Evolutionary conservation across 345 rosid genomes (phyloP).

Genomic region (Triadica sebifera): DNA sequence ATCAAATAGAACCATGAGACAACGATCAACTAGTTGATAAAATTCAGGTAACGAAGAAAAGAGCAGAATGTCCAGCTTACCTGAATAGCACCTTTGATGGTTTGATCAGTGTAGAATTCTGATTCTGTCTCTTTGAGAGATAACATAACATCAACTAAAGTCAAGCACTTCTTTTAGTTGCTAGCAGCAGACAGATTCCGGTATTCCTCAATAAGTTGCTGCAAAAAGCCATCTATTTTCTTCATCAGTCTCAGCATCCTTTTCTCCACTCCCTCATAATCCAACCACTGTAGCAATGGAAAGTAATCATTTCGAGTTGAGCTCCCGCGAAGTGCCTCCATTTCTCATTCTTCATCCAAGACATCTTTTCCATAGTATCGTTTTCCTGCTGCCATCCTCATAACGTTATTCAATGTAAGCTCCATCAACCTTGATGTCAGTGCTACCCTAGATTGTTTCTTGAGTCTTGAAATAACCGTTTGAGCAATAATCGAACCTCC

Average conservation of each 20-base stretch:
- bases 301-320: neutral
- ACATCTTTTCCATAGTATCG: constrained; percentile 2
- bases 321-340: neutral
- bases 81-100: constrained; percentile 4
- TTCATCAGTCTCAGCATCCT: neutral
- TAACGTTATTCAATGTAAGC: neutral
- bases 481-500: neutral
- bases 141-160: constrained; percentile 17
- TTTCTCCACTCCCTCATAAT: neutral
- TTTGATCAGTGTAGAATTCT: neutral
- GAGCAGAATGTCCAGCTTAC: constrained; percentile 18
- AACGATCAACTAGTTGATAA: too few relatives aligned
- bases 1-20: too few relatives aligned
- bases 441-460: neutral
- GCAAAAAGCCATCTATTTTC: neutral
- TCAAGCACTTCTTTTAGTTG: neutral
- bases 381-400: constrained; percentile 11
- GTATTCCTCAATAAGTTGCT: constrained; percentile 9
- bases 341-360: neutral
- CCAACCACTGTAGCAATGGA: constrained; percentile 4
- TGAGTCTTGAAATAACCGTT: neutral
- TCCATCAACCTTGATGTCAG: neutral
- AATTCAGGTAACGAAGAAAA: constrained; percentile 32
- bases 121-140: neutral
- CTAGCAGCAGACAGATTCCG: neutral